Evolutionary conservation across 768 basidiomycete species (phyloP).

Genomic region (Trametes coccinea): DNA sequence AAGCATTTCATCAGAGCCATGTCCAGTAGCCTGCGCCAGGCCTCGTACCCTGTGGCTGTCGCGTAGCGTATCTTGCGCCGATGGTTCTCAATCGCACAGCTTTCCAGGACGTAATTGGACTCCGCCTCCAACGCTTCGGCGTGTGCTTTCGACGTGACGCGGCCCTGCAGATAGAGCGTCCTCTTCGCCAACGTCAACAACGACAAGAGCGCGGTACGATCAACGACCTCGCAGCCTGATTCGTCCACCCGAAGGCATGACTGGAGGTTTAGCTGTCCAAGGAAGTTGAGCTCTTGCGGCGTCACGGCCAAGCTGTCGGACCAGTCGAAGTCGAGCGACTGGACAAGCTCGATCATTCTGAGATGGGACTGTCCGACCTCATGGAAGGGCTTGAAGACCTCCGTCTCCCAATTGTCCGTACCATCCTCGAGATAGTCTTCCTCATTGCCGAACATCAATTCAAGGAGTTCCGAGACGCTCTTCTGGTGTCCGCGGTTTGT

Average conservation of each 20-base stretch:
- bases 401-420: conserved; percentile 45
- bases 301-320: conserved; percentile 66
- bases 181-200: conserved; percentile 65
- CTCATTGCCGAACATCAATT: conserved; percentile 77
- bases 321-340: conserved; percentile 89
- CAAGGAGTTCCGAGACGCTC: conserved; percentile 70
- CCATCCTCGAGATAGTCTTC: conserved; percentile 45
- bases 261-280: conserved; percentile 65
- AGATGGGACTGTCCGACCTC: conserved; percentile 82
- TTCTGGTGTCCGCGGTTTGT: conserved; percentile 77
- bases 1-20: conserved; percentile 87
- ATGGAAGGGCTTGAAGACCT: conserved; percentile 57
- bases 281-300: conserved; percentile 61
- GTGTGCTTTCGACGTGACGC: conserved; percentile 60
- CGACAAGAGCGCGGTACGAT: conserved; percentile 67
- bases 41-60: conserved; percentile 66
- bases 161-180: conserved; percentile 65
- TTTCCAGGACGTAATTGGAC: conserved; percentile 74
- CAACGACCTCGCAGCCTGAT: conserved; percentile 81
- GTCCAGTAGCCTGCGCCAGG: conserved; percentile 86
- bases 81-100: conserved; percentile 86
- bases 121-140: conserved; percentile 69
- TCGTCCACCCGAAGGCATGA: conserved; percentile 68
- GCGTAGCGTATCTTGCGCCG: conserved; percentile 78
- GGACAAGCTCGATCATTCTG: conserved; percentile 84